Conservation (phyloP, 495 filamentous ascomycete species). For the Aspergillus heteromorphus region DNA sequence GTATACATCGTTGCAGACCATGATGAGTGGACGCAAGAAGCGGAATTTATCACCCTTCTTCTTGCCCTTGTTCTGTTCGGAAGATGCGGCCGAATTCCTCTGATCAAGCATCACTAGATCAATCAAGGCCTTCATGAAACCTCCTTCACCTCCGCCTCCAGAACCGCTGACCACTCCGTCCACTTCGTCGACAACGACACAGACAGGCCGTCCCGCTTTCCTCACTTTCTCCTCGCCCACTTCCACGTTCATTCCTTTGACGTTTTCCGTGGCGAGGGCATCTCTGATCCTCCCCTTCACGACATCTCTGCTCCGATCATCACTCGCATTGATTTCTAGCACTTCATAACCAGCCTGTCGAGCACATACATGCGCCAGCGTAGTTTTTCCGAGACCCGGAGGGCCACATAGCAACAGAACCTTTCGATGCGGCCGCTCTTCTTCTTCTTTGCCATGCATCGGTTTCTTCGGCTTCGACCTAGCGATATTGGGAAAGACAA, state of each 20-base stretch:
- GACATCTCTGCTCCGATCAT: slow-evolving; percentile 91
- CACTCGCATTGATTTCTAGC: slow-evolving; percentile 92
- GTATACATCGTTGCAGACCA: slow-evolving; percentile 98
- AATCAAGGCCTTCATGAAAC: slow-evolving; percentile 91
- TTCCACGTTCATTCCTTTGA: slow-evolving; percentile 70
- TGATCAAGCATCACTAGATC: slow-evolving; percentile 82
- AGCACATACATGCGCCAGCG: slow-evolving; percentile 91
- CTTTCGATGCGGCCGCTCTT: slow-evolving; percentile 72
- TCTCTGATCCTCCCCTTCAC: slow-evolving; percentile 87
- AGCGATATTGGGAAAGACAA: slow-evolving; percentile 75
- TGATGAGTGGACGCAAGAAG: slow-evolving; percentile 78
- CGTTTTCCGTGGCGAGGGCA: slow-evolving; percentile 84
- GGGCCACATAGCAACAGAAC: slow-evolving; percentile 86
- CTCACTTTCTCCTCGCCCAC: slow-evolving; percentile 57
- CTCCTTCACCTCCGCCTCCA: slow-evolving; percentile 66
- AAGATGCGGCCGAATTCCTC: slow-evolving; percentile 58
- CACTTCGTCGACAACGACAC: slow-evolving; percentile 92
- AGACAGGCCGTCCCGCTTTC: slow-evolving; percentile 79
- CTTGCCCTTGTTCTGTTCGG: slow-evolving; percentile 33
- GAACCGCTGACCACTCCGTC: slow-evolving; percentile 84
- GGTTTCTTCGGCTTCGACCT: slow-evolving; percentile 47
- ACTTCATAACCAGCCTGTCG: slow-evolving; percentile 93
- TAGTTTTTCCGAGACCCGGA: slow-evolving; percentile 93
- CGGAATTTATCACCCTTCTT: slow-evolving; percentile 77
- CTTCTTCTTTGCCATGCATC: slow-evolving; percentile 36